These are phyloP conservation scores for Agrostemma githago DNA, from an alignment of 148 eudicot species.

Conservation along the genomic window DNA sequence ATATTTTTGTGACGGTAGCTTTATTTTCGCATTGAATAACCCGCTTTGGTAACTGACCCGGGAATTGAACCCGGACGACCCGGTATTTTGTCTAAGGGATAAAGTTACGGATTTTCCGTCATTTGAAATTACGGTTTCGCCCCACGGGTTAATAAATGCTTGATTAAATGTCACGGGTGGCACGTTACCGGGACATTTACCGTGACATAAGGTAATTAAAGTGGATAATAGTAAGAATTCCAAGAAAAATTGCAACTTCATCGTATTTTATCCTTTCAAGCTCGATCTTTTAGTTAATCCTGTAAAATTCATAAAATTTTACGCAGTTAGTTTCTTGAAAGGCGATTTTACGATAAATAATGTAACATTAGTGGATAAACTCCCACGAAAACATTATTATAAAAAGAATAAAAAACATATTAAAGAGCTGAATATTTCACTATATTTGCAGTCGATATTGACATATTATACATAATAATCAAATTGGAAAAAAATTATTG, in stretches of 20 bases:
- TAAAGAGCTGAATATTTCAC: too few species aligned
- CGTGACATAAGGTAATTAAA: not conserved
- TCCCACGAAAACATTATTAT: too few species aligned
- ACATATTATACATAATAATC: too few species aligned
- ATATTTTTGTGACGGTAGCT: slow-evolving; percentile 31
- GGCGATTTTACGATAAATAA: too few species aligned
- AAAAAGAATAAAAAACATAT: too few species aligned
- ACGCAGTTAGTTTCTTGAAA: too few species aligned
- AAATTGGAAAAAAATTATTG: too few species aligned
- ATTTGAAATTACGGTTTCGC: not conserved
- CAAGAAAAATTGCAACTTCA: not conserved
- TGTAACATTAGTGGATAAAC: too few species aligned
- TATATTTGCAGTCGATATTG: too few species aligned
- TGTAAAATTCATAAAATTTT: too few species aligned
- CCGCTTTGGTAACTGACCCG: slow-evolving; percentile 20
- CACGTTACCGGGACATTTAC: slow-evolving; percentile 1
- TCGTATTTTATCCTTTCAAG: too few species aligned
- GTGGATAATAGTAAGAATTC: slow-evolving; percentile 1
- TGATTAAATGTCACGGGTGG: not conserved
- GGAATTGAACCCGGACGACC: slow-evolving; percentile 33
- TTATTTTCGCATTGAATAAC: slow-evolving; percentile 32
- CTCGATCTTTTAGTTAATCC: too few species aligned
- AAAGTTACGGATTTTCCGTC: not conserved
- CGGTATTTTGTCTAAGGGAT: slow-evolving; percentile 2
- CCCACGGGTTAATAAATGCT: not conserved